Evolutionary conservation across 1,284 basidiomycete species (phyloP), one percentile per base, ranked within the genome.

Genomic region (Tylopilus orsonianus): DNA sequence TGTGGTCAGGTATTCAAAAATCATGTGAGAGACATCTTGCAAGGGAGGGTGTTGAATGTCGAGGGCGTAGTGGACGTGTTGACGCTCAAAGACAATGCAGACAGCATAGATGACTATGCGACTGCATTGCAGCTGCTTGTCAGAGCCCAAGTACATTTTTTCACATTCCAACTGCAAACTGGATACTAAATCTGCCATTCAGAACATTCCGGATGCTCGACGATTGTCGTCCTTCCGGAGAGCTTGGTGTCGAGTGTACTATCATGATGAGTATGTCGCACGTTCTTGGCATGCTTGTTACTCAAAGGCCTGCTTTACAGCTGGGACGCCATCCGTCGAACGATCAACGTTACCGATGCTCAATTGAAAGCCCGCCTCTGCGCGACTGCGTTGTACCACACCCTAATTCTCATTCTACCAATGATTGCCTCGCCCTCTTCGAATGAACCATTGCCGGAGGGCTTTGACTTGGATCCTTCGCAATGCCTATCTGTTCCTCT

Each of bases 241-340:
- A 26, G 77, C 91, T 16, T 97, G 94, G 95, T 78, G 93, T 32
- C 75, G 95, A 24, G 80, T 95, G 39, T 95, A 91, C 61, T 75
- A 90, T 36, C 83, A 90, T 46, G 93, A 97, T 64, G 84, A 97
- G 91, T 95, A 64, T 59, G 84, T 72, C 8, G 24, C 7, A 37
- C n/a, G 29, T 22, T 61, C 56, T 33, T 41, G 8, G 42, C 12
- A 4, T 39, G 20, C 4, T 20, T 35, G 43, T 38, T 33, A 14
- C 23, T 35, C 26, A 48, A 18, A 47, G 48, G n/a, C 32, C 34
- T 36, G 50, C 20, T 42, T 27, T 53, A 41, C 57, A 93, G 90
- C 61, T 93, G 90, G 90, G 70, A 80, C 43, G 64, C 67, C 9
- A 81, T 93, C 44, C 77, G 79, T 32, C 78, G 80, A 59, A 90